Evolutionary conservation across 805 yeast genomes (phyloP), one percentile per base, ranked within the genome.

Genomic region (Schwanniomyces sp.): DNA sequence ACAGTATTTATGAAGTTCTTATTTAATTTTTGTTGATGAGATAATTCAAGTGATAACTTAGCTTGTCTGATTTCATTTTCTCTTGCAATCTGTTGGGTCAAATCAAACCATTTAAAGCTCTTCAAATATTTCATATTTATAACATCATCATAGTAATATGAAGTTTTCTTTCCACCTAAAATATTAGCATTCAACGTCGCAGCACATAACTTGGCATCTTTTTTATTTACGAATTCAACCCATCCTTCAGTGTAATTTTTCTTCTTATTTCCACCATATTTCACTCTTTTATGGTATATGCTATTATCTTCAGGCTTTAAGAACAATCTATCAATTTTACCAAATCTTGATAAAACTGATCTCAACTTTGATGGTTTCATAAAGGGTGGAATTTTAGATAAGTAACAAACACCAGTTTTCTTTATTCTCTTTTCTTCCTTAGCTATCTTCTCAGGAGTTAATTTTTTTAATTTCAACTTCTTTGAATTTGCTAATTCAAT

Each of bases 321-420:
- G 62, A 86, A 94, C 6, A 94, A 70, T 53, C 98, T 75, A 57
- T 89, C 96, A n/a, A 92, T 78, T 49, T 82, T 83, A 9, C 99
- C 99, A 68, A 92, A 94, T 51, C 89, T 74, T 4, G 84, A 66
- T 29, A 94, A 71, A 10, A 94, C 79, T 44, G 91, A 94, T 57
- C 96, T 78, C 68, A 94, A 74, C 63, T 91, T 94, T 1, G 86
- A 81, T 1, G 99, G 98, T 63, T 91, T 91, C 99, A 94, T 94
- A 62, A 87, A 94, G 24, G 99, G 99, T 0, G 99, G 99, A 8
- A 94, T 80, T 43, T 85, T 80, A 0, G 97, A 91, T 2, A 94
- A 66, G 57, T 94, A 94, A n/a, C 96, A 85, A 1, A 94, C 97
- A 5, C 99, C 99, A 0, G 96, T 85, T 56, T 80, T 84, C 51